Evolutionary conservation across 2,329 filamentous ascomycete species (phyloP), one percentile per base, ranked within the genome.

Genomic region (Xenoacremonium recifei): DNA sequence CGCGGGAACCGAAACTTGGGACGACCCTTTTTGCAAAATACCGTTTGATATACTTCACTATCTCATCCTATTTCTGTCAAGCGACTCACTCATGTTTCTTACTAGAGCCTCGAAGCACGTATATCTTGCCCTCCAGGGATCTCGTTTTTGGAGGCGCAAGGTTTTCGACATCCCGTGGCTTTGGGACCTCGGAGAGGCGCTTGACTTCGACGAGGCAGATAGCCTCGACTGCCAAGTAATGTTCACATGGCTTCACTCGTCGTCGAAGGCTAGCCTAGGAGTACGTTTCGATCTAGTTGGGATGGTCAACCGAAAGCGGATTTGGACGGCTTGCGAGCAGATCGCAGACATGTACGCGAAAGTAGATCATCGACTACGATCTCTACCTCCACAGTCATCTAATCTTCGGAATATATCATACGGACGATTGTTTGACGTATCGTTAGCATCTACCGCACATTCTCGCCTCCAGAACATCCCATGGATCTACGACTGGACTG

Each of bases 291-390:
- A 38, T 5, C 42, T 45, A 12, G 15, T 48, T 12, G 35, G 34
- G 27, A 42, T 48, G 17, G 38, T 35, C 1, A 48, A 48, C n/a
- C 27, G 45, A 5, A 21, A 42, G 18, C 45, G 45, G 4, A 37
- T 48, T 13, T 47, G 45, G 45, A 15, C 20, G 9, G 12, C 30
- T 13, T 37, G 25, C 15, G 7, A 12, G 1, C 31, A 47, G 18
- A 10, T 47, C 3, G 29, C 19, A 18, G 9, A 7, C 12, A 6
- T 12, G 2, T 37, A 33, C 15, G n/a, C 12, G 11, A 17, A 33
- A 35, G 6, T 23, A 11, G 9, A 6, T 10, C 21, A 4, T 10
- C 18, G 5, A 10, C 9, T 19, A 27, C 23, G 9, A 27, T 9
- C 23, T 9, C 23, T 2, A 11, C 16, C 11, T 4, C 13, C 3